Conservation (phyloP, 139 green algal genomes). For the Desmodesmus armatus region DNA sequence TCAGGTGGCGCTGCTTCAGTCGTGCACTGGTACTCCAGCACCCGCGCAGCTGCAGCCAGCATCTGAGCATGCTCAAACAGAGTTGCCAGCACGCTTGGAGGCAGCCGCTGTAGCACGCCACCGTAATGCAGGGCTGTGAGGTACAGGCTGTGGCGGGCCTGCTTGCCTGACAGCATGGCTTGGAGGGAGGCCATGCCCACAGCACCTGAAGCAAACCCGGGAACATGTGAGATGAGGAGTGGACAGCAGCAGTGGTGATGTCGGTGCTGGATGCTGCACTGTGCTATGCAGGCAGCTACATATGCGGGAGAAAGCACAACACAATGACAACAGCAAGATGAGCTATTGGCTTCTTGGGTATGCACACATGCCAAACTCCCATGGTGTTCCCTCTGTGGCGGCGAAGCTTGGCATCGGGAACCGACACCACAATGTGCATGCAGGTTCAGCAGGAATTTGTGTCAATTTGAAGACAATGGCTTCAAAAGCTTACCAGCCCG, state of each 20-base stretch:
- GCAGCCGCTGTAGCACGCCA: constrained; percentile 28
- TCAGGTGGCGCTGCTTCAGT: not conserved
- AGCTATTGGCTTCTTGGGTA: not conserved
- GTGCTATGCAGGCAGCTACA: not conserved
- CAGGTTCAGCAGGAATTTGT: not conserved
- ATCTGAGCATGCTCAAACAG: constrained; percentile 41
- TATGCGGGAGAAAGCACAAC: not conserved
- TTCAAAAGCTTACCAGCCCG: not conserved
- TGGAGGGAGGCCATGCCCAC: not conserved
- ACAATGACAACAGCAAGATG: not conserved
- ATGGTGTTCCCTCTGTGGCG: not conserved
- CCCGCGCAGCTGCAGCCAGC: constrained; percentile 28
- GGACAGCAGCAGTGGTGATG: not conserved
- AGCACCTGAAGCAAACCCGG: not conserved
- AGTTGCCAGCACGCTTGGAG: not conserved
- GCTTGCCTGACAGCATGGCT: constrained; percentile 8
- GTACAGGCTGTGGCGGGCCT: constrained; percentile 35
- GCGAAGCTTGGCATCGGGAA: not conserved
- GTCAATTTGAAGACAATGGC: too few relatives aligned
- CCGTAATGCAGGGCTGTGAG: constrained; percentile 34
- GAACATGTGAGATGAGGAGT: not conserved
- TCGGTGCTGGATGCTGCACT: not conserved
- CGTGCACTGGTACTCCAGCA: constrained; percentile 27
- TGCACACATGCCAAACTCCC: not conserved
- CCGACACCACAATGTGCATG: not conserved